Conservation (phyloP, 2,329 filamentous ascomycete species). For the Claviceps purpurea region DNA sequence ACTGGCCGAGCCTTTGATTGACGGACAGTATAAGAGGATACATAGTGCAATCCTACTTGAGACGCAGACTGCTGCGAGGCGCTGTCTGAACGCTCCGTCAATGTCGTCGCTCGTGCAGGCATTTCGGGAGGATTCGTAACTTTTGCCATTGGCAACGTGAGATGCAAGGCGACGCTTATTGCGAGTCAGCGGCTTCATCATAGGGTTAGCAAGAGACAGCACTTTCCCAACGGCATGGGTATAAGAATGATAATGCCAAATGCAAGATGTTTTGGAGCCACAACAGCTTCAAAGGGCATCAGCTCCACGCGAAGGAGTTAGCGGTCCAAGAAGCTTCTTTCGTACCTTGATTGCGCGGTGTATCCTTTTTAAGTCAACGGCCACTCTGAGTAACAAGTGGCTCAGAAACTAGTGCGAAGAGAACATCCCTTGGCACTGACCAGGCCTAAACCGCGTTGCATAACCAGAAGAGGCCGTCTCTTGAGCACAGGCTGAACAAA, state of each 20-base stretch:
- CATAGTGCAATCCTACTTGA: background rate
- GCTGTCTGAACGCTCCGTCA: constrained; percentile 10
- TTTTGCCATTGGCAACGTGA: background rate
- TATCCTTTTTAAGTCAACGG: background rate
- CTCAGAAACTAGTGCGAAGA: background rate
- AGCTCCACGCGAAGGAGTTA: background rate
- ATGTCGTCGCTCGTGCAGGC: constrained; percentile 7
- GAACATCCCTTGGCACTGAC: background rate
- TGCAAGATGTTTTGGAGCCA: background rate
- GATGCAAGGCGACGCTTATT: background rate
- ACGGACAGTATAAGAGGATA: constrained; percentile 10
- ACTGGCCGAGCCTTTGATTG: constrained; percentile 15
- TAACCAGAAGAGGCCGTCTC: background rate
- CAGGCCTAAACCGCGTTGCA: background rate
- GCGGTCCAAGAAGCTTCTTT: background rate
- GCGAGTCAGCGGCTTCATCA: background rate
- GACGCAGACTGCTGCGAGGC: constrained; percentile 10
- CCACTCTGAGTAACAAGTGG: background rate
- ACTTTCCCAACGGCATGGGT: background rate
- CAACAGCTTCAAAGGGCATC: background rate
- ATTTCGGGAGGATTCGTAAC: constrained; percentile 15
- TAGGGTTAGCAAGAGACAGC: background rate
- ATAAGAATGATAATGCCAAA: background rate
- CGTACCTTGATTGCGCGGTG: background rate
- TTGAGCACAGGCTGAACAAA: background rate